phyloP scores from a whole-genome alignment of 257 asterid species.

The Rehmannia glutinosa region DNA sequence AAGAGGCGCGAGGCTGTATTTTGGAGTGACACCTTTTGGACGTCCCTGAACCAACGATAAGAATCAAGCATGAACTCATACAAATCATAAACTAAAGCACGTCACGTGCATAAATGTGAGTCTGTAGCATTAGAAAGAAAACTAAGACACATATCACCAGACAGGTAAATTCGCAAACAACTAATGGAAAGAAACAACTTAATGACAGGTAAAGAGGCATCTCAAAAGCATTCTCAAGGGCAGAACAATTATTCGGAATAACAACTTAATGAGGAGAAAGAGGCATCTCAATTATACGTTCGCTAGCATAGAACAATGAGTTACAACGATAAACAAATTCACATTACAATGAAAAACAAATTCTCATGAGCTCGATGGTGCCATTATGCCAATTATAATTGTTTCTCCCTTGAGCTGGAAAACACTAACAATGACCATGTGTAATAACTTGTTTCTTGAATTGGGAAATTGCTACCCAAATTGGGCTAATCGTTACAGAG shows the following conservation, averaged over 20 bases:
- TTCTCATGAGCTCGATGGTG: background rate
- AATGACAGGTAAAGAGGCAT: too few relatives aligned
- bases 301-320: background rate
- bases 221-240: too few relatives aligned
- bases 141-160: too few relatives aligned
- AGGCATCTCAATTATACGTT: background rate
- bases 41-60: slow-evolving; percentile 21
- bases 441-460: background rate
- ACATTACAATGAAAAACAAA: background rate
- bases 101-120: too few relatives aligned
- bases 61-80: background rate
- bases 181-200: too few relatives aligned
- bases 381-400: background rate
- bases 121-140: too few relatives aligned
- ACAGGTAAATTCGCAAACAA: too few relatives aligned
- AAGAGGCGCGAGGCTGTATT: slow-evolving; percentile 28
- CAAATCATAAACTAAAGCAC: too few relatives aligned
- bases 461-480: too few relatives aligned
- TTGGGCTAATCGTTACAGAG: too few relatives aligned
- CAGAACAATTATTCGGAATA: too few relatives aligned
- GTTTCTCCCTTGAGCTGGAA: background rate
- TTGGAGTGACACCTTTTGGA: slow-evolving; percentile 30
- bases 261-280: too few relatives aligned
- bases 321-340: background rate
- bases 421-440: background rate